Evolutionary conservation across 257 asterid genomes (phyloP).

Genomic region (Pogostemon cablin): DNA sequence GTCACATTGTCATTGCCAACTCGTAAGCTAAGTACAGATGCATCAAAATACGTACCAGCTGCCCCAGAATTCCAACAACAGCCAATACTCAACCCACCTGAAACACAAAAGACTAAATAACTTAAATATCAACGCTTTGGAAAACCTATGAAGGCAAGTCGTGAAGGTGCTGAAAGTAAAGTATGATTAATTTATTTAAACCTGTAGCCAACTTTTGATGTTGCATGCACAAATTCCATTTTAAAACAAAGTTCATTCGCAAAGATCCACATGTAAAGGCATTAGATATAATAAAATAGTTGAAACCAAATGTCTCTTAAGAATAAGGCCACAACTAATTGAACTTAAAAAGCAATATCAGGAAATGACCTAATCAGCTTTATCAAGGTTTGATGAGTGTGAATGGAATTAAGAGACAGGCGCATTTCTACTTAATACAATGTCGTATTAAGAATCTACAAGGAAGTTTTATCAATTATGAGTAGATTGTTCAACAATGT

Average conservation of each 20-base stretch:
- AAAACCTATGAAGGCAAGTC: constrained; percentile 2
- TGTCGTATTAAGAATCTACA: constrained; percentile 11
- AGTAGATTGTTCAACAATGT: too few relatives aligned
- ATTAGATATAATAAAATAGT: constrained; percentile 10
- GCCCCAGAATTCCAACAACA: constrained; percentile 95
- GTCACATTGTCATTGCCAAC: constrained; percentile 85
- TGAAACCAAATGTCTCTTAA: not conserved
- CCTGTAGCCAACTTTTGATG: constrained; percentile 20
- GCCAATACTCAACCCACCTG: constrained; percentile 91
- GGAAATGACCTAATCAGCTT: not conserved
- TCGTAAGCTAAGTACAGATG: constrained; percentile 86
- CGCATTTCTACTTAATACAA: not conserved
- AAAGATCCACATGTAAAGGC: constrained; percentile 11
- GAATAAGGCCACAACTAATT: not conserved
- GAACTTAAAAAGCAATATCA: not conserved
- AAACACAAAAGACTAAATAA: constrained; percentile 35
- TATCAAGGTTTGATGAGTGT: not conserved
- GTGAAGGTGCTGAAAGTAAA: constrained; percentile 26
- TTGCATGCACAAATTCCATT: constrained; percentile 9
- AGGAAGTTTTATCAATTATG: not conserved
- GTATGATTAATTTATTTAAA: not conserved
- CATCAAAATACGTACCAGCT: constrained; percentile 98
- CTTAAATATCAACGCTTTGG: constrained; percentile 26
- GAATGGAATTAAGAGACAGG: not conserved
- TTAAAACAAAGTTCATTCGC: constrained; percentile 15